These are phyloP conservation scores for Coelastrella sp. DNA, from an alignment of 139 green algal genomes.

Conservation along the genomic window DNA sequence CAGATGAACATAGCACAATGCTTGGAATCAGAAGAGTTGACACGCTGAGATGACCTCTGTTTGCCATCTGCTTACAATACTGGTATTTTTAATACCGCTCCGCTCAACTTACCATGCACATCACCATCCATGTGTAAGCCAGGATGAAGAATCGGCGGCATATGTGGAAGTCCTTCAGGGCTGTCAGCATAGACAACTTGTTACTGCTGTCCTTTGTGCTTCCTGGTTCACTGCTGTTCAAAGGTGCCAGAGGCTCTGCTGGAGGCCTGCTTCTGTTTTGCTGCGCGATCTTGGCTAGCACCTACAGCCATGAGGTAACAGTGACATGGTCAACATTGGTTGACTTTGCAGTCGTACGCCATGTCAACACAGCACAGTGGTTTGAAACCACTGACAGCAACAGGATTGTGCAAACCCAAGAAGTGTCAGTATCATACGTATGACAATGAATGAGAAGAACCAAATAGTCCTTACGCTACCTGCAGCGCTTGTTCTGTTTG, in stretches of 20 bases:
- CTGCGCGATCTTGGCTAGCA: constrained; percentile 62
- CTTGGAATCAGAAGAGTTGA: too few relatives aligned
- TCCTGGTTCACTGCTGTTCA: not conserved
- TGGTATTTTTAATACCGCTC: too few relatives aligned
- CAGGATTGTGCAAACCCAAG: too few relatives aligned
- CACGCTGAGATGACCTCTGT: too few relatives aligned
- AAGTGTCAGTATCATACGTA: too few relatives aligned
- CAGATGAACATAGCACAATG: too few relatives aligned
- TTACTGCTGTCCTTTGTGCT: not conserved
- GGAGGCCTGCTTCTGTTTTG: constrained; percentile 69
- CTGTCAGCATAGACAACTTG: not conserved
- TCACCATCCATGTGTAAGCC: constrained; percentile 51
- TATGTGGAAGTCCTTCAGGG: constrained; percentile 53
- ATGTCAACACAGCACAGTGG: not conserved
- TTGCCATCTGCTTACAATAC: too few relatives aligned
- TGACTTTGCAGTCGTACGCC: not conserved
- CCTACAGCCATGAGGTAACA: not conserved
- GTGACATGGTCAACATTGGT: not conserved
- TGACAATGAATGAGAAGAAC: not conserved
- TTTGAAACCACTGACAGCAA: not conserved
- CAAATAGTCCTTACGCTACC: not conserved
- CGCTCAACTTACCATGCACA: constrained; percentile 34
- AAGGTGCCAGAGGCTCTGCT: constrained; percentile 59
- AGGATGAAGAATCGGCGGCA: constrained; percentile 60
- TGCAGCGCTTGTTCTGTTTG: constrained; percentile 68